Evolutionary conservation across 108 stramenopile species (phyloP), one percentile per base, ranked within the genome.

Genomic region (Cyclotella cryptica): DNA sequence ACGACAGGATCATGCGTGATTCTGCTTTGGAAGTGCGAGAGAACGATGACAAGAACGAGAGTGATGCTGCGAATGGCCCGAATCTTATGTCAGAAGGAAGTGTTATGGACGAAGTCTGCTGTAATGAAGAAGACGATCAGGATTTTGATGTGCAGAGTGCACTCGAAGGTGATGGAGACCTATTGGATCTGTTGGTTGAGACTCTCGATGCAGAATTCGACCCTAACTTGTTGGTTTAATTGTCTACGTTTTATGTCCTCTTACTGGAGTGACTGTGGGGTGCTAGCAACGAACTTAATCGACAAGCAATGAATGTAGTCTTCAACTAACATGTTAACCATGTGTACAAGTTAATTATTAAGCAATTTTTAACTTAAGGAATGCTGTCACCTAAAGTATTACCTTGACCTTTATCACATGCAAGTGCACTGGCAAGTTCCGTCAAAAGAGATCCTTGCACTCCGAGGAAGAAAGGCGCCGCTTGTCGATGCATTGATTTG

Each of bases 121-220:
- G 21, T 19, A 55, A 57, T 53, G 55, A 12, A 21, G 55, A 24
- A 12, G 7, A 4, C 9, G 35, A 35, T 6, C 35, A 35, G 35
- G 2, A n/a, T 55, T 55, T 26, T 55, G 55, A 55, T 55, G 55
- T 24, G n/a, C 22, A 55, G 7, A 22, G 55, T n/a, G 22, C 22
- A 55, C 1, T 21, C 5, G 11, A 26, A 55, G 80, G 66, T 42
- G 80, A 75, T n/a, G 69, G 44, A 35, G 77, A 74, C 17, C 71
- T 81, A 17, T 60, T 81, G 69, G 80, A 81, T 45, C 29, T 81
- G 18, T 70, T 81, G 73, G 80, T 71, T 15, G 73, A 81, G 35
- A 71, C 69, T 2, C 42, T 81, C 10, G 80, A 75, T 58, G 73
- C 15, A 1, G 80, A 81, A n/a, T 81, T 81, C 41, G 74, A 81